A percentile compares a stretch with the other conserved stretches of the same genome.
phyloP scores from a whole-genome alignment of 177 flowering plant species.

The Tripterygium wilfordii region DNA sequence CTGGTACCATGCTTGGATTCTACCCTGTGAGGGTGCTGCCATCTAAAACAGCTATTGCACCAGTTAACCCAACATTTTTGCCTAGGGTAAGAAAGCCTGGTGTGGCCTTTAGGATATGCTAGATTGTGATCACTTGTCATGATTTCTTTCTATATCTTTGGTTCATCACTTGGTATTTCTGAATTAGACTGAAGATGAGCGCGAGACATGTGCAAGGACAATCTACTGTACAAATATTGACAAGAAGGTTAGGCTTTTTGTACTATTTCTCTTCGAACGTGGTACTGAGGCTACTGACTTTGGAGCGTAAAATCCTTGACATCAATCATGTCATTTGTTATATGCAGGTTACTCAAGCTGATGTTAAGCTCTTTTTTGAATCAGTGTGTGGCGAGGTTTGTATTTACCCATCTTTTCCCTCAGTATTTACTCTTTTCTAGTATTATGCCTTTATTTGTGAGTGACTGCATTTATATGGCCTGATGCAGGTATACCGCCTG shows the following conservation, averaged over 20 bases:
- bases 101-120: neutral
- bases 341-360: constrained; percentile 73
- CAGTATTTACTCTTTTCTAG: neutral
- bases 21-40: constrained; percentile 89
- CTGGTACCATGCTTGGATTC: constrained; percentile 86
- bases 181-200: constrained; percentile 79
- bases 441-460: neutral
- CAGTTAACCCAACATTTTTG: constrained; percentile 91
- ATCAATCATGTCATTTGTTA: constrained; percentile 4
- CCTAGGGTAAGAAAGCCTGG: constrained; percentile 60
- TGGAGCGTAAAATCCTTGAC: neutral
- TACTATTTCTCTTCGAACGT: neutral
- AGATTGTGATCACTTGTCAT: neutral
- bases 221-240: constrained; percentile 96
- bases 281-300: neutral
- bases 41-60: constrained; percentile 97
- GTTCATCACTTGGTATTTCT: constrained; percentile 5
- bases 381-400: constrained; percentile 83
- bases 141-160: neutral
- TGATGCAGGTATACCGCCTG: constrained; percentile 62
- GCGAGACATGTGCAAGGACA: constrained; percentile 96
- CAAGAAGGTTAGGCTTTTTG: constrained; percentile 60
- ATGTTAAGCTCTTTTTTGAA: constrained; percentile 74
- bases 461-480: constrained; percentile 5
- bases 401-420: neutral